Conservation (phyloP, 2,329 filamentous ascomycete species). For the Verticillium klebahnii region DNA sequence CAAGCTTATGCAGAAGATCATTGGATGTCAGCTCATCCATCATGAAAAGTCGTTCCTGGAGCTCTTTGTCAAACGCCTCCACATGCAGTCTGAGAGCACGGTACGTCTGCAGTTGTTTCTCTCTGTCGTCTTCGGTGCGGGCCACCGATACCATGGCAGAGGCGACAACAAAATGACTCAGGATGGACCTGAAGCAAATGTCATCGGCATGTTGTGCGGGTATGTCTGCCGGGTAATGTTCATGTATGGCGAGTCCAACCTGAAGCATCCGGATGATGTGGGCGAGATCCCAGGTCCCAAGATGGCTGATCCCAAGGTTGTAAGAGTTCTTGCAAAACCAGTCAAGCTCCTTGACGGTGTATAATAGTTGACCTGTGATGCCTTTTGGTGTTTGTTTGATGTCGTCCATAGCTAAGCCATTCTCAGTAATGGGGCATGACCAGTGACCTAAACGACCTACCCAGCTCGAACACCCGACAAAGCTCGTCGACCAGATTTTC, state of each 20-base stretch:
- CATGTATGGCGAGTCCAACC: slow-evolving; percentile 47
- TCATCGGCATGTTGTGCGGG: slow-evolving; percentile 37
- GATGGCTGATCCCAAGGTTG: slow-evolving; percentile 65
- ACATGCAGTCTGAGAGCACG: slow-evolving; percentile 56
- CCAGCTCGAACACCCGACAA: slow-evolving; percentile 44
- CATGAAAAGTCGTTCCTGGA: slow-evolving; percentile 32
- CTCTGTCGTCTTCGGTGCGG: slow-evolving; percentile 43
- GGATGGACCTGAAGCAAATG: slow-evolving; percentile 54
- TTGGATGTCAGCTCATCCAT: slow-evolving; percentile 37
- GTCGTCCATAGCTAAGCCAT: slow-evolving; percentile 33
- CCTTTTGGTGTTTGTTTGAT: slow-evolving; percentile 32
- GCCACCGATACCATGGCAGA: slow-evolving; percentile 47
- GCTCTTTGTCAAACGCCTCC: slow-evolving; percentile 46
- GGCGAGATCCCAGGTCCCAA: slow-evolving; percentile 46
- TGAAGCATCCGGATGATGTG: slow-evolving; percentile 52
- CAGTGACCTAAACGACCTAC: slow-evolving; percentile 21
- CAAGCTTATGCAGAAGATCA: slow-evolving; percentile 58
- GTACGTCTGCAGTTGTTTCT: slow-evolving; percentile 57
- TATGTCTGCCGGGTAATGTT: slow-evolving; percentile 44
- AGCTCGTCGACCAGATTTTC: slow-evolving; percentile 38
- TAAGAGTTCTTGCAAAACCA: slow-evolving; percentile 85
- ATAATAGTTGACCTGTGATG: slow-evolving; percentile 39
- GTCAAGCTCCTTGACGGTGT: slow-evolving; percentile 63
- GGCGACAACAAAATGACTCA: slow-evolving; percentile 66
- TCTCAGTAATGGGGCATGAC: slow-evolving; percentile 7